Evolutionary conservation across 495 filamentous ascomycete genomes (phyloP).

Genomic region (Penicillium goetzii): DNA sequence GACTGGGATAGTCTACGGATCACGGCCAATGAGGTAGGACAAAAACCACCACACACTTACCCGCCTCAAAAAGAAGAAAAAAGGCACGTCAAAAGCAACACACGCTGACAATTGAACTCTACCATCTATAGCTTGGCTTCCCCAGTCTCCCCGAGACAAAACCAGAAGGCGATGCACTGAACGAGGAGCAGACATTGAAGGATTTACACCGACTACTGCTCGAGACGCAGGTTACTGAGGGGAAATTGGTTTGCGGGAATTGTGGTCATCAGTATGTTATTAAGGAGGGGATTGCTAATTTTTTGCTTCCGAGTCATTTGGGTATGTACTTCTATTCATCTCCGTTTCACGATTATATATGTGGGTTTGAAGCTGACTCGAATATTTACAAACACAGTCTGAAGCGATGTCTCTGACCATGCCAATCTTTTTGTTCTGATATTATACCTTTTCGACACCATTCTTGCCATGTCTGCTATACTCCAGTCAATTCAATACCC

Average conservation of each 20-base stretch:
- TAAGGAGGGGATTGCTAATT: conserved; percentile 94
- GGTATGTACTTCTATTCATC: conserved; percentile 56
- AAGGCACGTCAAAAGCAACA: neutral
- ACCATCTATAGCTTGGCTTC: conserved; percentile 70
- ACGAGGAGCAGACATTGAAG: conserved; percentile 66
- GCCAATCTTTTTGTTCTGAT: neutral
- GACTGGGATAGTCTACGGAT: conserved; percentile 81
- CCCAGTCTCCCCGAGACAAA: conserved; percentile 71
- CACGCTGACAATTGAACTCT: conserved; percentile 15
- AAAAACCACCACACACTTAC: neutral
- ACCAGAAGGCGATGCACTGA: conserved; percentile 57
- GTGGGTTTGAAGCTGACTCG: neutral
- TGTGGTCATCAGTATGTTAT: conserved; percentile 93
- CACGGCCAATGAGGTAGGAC: conserved; percentile 77
- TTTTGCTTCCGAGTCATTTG: conserved; percentile 89
- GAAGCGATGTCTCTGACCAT: neutral
- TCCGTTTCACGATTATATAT: too few species aligned
- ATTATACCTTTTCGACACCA: neutral
- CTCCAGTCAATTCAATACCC: neutral
- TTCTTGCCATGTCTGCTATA: neutral
- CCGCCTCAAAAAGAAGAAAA: neutral
- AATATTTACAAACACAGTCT: neutral
- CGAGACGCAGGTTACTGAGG: conserved; percentile 87
- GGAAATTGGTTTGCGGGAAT: conserved; percentile 85
- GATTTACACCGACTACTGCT: conserved; percentile 83